Evolutionary conservation across 371 early-diverging fungal species (phyloP).

Genomic region (Lichtheimia hyalospora): DNA sequence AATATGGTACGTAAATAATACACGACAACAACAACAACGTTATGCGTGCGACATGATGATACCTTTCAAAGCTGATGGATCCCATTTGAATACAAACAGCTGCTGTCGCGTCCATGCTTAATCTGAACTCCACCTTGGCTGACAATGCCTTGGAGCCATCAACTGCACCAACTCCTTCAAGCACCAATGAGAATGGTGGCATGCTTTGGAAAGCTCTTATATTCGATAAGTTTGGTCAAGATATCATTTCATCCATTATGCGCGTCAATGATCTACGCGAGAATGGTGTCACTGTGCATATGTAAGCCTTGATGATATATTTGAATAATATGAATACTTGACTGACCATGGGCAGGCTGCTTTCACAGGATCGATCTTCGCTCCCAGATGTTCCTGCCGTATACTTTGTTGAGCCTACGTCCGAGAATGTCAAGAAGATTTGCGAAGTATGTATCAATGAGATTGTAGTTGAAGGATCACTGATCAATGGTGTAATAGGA

Average conservation of each 20-base stretch:
- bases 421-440: conserved; percentile 80
- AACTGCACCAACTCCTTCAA: conserved; percentile 1
- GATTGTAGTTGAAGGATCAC: background rate
- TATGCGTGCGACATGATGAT: too few relatives aligned
- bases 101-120: conserved; percentile 59
- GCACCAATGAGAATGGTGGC: conserved; percentile 15
- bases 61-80: too few relatives aligned
- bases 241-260: conserved; percentile 96
- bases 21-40: too few relatives aligned
- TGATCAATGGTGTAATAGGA: conserved; percentile 58
- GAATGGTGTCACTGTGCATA: conserved; percentile 97
- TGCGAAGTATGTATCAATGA: conserved; percentile 56
- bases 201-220: conserved; percentile 96
- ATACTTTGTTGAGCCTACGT: conserved; percentile 94
- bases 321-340: background rate
- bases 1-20: too few relatives aligned
- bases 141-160: conserved; percentile 9
- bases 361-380: conserved; percentile 80
- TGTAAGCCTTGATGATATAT: conserved; percentile 52
- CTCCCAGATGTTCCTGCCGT: conserved; percentile 97
- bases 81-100: conserved; percentile 7
- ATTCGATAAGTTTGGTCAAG: conserved; percentile 92
- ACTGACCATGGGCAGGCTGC: conserved; percentile 42
- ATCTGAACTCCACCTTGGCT: conserved; percentile 30
- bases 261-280: conserved; percentile 97